These are phyloP conservation scores for Xerophyta viscosa DNA, from an alignment of 106 monocot species.

Conservation along the genomic window DNA sequence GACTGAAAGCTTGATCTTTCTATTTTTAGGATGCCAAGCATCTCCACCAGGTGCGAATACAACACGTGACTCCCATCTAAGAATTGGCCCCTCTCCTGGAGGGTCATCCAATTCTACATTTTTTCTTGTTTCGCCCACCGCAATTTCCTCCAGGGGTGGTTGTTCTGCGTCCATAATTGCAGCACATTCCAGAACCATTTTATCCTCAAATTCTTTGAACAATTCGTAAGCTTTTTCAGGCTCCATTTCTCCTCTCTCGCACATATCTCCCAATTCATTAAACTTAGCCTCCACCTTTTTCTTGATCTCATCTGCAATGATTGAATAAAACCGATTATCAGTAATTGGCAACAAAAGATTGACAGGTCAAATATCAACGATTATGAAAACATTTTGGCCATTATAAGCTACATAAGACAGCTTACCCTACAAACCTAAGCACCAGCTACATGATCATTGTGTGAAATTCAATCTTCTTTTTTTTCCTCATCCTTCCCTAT, in stretches of 20 bases:
- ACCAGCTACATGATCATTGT: no score
- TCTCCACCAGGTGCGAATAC: slow-evolving; percentile 90
- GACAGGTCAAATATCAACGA: no score
- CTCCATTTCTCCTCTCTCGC: slow-evolving; percentile 70
- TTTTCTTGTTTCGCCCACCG: slow-evolving; percentile 20
- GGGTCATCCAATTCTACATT: slow-evolving; percentile 59
- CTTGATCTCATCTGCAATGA: slow-evolving; percentile 72
- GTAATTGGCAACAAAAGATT: background rate
- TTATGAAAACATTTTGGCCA: no score
- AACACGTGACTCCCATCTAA: slow-evolving; percentile 87
- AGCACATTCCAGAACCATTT: slow-evolving; percentile 64
- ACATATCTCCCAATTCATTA: slow-evolving; percentile 77
- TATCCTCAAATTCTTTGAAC: slow-evolving; percentile 83
- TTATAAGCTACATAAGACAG: no score
- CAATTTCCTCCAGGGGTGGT: slow-evolving; percentile 27
- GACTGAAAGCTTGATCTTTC: slow-evolving; percentile 83
- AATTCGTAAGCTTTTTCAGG: slow-evolving; percentile 74
- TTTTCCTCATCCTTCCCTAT: no score
- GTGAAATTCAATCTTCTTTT: no score
- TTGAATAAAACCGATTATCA: background rate
- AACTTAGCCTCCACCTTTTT: slow-evolving; percentile 79
- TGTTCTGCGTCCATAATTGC: slow-evolving; percentile 52
- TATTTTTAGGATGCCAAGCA: slow-evolving; percentile 91
- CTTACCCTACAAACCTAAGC: no score
- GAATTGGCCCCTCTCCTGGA: slow-evolving; percentile 85